A percentile compares a stretch with the other conserved stretches of the same genome.
These are phyloP conservation scores for Triticum timopheevii DNA, from an alignment of 176 grass and related monocot genomes.

Conservation along the genomic window DNA sequence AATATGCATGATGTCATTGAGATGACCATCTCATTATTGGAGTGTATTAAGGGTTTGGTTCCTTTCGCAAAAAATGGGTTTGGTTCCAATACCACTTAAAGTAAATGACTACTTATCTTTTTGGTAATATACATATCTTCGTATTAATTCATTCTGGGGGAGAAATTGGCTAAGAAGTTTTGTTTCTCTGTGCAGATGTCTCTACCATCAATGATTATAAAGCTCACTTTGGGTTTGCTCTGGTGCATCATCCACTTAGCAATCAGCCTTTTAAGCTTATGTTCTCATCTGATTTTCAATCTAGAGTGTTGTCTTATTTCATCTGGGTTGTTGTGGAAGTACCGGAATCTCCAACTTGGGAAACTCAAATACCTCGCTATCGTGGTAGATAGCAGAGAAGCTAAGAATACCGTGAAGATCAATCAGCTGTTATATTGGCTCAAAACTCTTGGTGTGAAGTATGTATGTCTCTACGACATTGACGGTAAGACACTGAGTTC, in stretches of 20 bases:
- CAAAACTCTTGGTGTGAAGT: constrained; percentile 53
- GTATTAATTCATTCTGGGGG: neutral
- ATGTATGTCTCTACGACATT: constrained; percentile 80
- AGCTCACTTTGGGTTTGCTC: constrained; percentile 52
- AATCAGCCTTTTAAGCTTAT: constrained; percentile 49
- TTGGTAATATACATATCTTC: neutral
- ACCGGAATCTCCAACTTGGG: constrained; percentile 52
- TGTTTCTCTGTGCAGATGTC: constrained; percentile 56
- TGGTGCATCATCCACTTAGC: constrained; percentile 64
- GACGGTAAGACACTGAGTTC: constrained; percentile 54
- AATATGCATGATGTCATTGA: neutral
- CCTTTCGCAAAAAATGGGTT: neutral
- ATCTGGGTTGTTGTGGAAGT: constrained; percentile 60
- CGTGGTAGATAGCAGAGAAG: constrained; percentile 91
- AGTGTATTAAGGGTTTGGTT: neutral
- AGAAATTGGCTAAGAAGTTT: constrained; percentile 13
- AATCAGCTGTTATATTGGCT: constrained; percentile 67
- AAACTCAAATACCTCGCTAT: constrained; percentile 63
- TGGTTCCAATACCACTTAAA: neutral
- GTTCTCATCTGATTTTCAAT: constrained; percentile 51
- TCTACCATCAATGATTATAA: constrained; percentile 46
- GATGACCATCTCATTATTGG: neutral
- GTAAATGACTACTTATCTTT: neutral
- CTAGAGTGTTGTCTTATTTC: constrained; percentile 68
- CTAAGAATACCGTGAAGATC: constrained; percentile 61